A percentile compares a stretch with the other conserved stretches of the same genome.
Evolutionary conservation across 805 yeast genomes (phyloP).

Genomic region (Sungouiella blattae): DNA sequence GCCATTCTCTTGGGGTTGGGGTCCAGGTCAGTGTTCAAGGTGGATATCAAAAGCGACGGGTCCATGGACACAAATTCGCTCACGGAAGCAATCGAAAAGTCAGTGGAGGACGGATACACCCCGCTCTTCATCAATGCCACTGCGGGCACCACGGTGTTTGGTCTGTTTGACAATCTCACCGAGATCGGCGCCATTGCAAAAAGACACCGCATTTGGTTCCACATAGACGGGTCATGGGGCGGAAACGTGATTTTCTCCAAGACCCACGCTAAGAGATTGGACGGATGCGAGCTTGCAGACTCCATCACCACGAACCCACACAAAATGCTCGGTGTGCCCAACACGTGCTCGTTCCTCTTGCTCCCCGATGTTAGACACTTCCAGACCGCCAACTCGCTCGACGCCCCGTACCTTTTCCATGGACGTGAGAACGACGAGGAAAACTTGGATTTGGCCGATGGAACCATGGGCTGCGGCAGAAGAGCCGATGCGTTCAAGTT

Average conservation of each 20-base stretch:
- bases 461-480: slow-evolving; percentile 91
- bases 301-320: slow-evolving; percentile 83
- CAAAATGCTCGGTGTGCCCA: slow-evolving; percentile 85
- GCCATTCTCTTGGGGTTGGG: slow-evolving; percentile 78
- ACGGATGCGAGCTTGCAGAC: slow-evolving; percentile 65
- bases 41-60: slow-evolving; percentile 55
- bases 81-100: slow-evolving; percentile 39
- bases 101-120: slow-evolving; percentile 53
- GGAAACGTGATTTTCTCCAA: slow-evolving; percentile 73
- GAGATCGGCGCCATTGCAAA: slow-evolving; percentile 54
- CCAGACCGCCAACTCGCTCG: slow-evolving; percentile 68
- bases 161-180: slow-evolving; percentile 70
- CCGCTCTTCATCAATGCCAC: slow-evolving; percentile 80
- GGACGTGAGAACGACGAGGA: slow-evolving; percentile 47
- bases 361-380: slow-evolving; percentile 65
- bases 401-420: slow-evolving; percentile 82
- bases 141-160: slow-evolving; percentile 87
- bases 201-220: slow-evolving; percentile 65
- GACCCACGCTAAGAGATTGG: slow-evolving; percentile 41
- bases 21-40: slow-evolving; percentile 55
- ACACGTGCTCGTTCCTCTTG: slow-evolving; percentile 68
- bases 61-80: slow-evolving; percentile 50
- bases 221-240: slow-evolving; percentile 90
- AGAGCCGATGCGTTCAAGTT: slow-evolving; percentile 78
- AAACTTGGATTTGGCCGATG: slow-evolving; percentile 77